These are phyloP conservation scores for Pythium phragmiticola DNA, from an alignment of 352 stramenopile species.

Conservation along the genomic window DNA sequence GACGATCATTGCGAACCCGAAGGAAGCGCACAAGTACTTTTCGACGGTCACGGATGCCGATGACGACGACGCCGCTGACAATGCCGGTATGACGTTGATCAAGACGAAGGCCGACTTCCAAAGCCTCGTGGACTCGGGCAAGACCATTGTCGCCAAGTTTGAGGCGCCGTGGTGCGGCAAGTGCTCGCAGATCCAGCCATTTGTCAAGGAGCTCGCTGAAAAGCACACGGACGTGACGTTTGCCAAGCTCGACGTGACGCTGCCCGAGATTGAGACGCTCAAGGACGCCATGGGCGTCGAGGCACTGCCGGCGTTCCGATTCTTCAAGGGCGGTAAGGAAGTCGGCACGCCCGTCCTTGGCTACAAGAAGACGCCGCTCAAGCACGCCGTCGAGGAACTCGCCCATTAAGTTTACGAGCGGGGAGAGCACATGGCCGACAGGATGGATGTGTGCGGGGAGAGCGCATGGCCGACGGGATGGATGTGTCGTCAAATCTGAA, in stretches of 20 bases:
- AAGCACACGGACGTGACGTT: constrained; percentile 74
- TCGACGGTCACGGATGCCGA: constrained; percentile 54
- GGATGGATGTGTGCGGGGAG: too few relatives aligned
- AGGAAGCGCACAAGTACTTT: constrained; percentile 83
- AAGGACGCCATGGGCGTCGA: constrained; percentile 75
- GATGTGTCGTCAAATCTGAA: background rate
- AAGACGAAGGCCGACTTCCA: constrained; percentile 67
- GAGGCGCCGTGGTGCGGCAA: constrained; percentile 88
- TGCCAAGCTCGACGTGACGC: constrained; percentile 73
- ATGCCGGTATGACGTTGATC: constrained; percentile 43
- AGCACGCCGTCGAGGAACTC: constrained; percentile 65
- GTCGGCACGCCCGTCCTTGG: constrained; percentile 64
- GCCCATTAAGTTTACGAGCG: constrained; percentile 20
- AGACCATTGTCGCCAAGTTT: constrained; percentile 79
- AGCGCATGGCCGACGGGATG: too few relatives aligned
- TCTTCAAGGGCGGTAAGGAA: constrained; percentile 84
- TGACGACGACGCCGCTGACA: constrained; percentile 35
- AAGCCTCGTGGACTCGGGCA: constrained; percentile 57
- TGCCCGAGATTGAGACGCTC: constrained; percentile 66
- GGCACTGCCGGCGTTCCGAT: constrained; percentile 81
- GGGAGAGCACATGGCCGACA: too few relatives aligned
- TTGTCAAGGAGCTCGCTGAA: constrained; percentile 64
- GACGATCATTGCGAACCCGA: constrained; percentile 88
- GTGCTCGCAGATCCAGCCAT: constrained; percentile 80
- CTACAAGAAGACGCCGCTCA: constrained; percentile 86